phyloP scores from a whole-genome alignment of 1,284 basidiomycete species.

The Agaricales sp. region DNA sequence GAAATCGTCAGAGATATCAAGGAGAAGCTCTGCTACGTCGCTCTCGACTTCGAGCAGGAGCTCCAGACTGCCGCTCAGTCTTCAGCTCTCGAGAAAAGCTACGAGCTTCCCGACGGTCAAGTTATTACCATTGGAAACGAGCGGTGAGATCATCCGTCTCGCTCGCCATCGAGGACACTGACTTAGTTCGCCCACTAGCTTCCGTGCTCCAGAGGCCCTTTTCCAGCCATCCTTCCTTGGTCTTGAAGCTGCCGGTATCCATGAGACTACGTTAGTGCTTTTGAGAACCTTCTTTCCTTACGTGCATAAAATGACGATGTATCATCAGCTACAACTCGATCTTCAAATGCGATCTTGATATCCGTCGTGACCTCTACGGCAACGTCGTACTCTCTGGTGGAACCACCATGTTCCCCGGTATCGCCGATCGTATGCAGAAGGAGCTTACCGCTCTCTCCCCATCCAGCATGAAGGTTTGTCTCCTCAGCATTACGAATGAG shows the following conservation, averaged over 20 bases:
- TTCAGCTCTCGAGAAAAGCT: constrained; percentile 72
- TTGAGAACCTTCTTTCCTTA: background rate
- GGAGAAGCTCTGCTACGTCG: constrained; percentile 85
- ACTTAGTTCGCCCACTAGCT: constrained; percentile 23
- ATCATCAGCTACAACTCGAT: constrained; percentile 51
- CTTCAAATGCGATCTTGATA: constrained; percentile 46
- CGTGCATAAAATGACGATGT: background rate
- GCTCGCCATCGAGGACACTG: background rate
- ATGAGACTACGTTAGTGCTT: constrained; percentile 58
- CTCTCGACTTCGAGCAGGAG: constrained; percentile 82
- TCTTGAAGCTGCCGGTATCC: constrained; percentile 71
- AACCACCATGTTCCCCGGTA: constrained; percentile 83
- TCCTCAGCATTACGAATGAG: background rate
- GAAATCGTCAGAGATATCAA: constrained; percentile 85
- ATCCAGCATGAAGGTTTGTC: constrained; percentile 48
- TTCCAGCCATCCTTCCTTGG: constrained; percentile 78
- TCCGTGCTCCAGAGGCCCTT: constrained; percentile 75
- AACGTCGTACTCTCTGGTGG: constrained; percentile 81
- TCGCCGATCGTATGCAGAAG: constrained; percentile 82
- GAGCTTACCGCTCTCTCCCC: constrained; percentile 70
- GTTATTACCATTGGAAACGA: constrained; percentile 82
- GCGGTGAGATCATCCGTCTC: constrained; percentile 30
- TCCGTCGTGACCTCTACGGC: constrained; percentile 70
- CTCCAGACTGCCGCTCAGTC: constrained; percentile 73
- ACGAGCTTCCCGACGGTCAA: constrained; percentile 80